Percentiles rank a stretch among this genome's conserved stretches.
These are phyloP conservation scores for Beverwykella pulmonaria DNA, from an alignment of 495 filamentous ascomycete species.

Conservation along the genomic window DNA sequence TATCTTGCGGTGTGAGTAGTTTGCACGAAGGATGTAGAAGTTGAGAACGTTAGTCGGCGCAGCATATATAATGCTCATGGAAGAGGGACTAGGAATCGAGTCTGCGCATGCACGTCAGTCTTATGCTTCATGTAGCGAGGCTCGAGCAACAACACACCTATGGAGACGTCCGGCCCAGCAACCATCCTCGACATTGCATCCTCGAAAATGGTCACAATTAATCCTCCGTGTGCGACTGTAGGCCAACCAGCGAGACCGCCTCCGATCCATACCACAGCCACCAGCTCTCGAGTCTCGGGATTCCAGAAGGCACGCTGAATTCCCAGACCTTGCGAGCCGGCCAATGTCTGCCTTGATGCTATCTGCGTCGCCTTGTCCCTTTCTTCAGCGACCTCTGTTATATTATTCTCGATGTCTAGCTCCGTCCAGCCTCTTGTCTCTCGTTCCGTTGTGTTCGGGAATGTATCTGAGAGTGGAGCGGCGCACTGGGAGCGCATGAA, in stretches of 20 bases:
- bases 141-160: constrained; percentile 43
- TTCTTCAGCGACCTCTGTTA: constrained; percentile 12
- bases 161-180: constrained; percentile 36
- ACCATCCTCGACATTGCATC: constrained; percentile 58
- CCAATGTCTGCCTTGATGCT: constrained; percentile 22
- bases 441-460: constrained; percentile 10
- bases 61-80: constrained; percentile 66
- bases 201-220: constrained; percentile 70
- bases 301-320: constrained; percentile 54
- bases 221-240: constrained; percentile 75
- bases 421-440: constrained; percentile 39
- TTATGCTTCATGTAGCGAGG: not conserved
- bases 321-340: constrained; percentile 40
- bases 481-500: constrained; percentile 33
- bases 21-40: constrained; percentile 67
- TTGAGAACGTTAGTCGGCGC: constrained; percentile 57
- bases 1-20: constrained; percentile 36
- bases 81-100: constrained; percentile 23
- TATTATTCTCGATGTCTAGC: constrained; percentile 20
- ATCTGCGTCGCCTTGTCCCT: constrained; percentile 9
- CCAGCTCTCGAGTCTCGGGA: constrained; percentile 49
- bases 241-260: constrained; percentile 69
- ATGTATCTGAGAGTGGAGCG: constrained; percentile 26
- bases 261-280: constrained; percentile 68
- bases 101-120: constrained; percentile 14